Evolutionary conservation across 495 filamentous ascomycete genomes (phyloP), one percentile per base, ranked within the genome.

Genomic region (Aspergillus avenaceus): DNA sequence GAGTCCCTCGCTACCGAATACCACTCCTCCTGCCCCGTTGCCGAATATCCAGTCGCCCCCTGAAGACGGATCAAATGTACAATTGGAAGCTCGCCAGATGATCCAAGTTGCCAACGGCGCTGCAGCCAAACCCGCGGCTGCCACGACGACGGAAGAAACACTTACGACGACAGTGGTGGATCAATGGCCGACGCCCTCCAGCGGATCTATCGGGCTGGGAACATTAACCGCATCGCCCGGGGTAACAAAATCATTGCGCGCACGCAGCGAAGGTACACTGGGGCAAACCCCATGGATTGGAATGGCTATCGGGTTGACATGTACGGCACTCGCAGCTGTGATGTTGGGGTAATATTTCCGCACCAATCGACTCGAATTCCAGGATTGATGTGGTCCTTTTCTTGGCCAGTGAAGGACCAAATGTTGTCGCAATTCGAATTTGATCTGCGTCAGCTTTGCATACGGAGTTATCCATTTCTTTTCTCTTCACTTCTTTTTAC

Each of bases 251-350:
- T 46, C 66, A 8, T 62, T 69, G 32, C 62, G 61, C 44, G 69
- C 62, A 29, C 61, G 72, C 50, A 76, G 70, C 48, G 73, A 76
- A 51, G 73, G 73, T 23, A 68, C 65, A 8, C 58, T 76, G 0
- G 73, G 73, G 19, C 71, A 76, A 49, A 70, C 73, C 0, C 73
- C 73, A 25, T 76, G 73, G 73, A 72, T 73, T 43, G 73, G 73
- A 21, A 74, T 74, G 71, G 73, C 68, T 13, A 72, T 76, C 42
- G 73, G 73, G 22, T 43, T 76, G 43, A 72, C 70, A 19, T 74
- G 64, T 41, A 76, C 73, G 25, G 67, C 71, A 8, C 45, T 74
- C 24, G 66, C 73, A 11, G 73, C 73, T 8, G 69, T 73, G 23
- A 74, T 73, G 70, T 55, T 76, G 45, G 73, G 73, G 25, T 74